phyloP scores from a whole-genome alignment of 2,329 filamentous ascomycete species.

The Monosporascus ibericus region DNA sequence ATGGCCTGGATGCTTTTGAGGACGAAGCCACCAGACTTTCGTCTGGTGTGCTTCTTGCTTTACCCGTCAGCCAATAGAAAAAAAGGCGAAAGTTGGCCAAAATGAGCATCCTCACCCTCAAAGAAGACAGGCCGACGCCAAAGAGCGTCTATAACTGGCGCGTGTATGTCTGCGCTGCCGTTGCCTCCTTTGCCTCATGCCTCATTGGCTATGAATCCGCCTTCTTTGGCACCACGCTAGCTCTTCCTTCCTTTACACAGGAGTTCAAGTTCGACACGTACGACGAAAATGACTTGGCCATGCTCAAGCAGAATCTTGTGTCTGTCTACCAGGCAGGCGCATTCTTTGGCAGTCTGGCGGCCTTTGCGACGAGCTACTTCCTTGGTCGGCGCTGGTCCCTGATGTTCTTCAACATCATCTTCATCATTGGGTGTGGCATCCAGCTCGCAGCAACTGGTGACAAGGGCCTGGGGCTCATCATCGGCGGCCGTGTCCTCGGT shows the following conservation, averaged over 20 bases:
- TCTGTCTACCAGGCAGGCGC: conserved; percentile 78
- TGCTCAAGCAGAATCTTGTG: conserved; percentile 69
- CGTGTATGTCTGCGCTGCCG: conserved; percentile 47
- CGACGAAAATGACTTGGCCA: conserved; percentile 39
- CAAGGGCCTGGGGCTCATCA: conserved; percentile 58
- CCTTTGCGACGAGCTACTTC: conserved; percentile 60
- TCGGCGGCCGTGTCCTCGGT: conserved; percentile 56
- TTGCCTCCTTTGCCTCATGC: conserved; percentile 51
- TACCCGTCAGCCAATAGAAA: too few relatives aligned
- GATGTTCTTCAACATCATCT: conserved; percentile 54
- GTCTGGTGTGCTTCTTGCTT: too few relatives aligned
- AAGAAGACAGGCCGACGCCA: conserved; percentile 52
- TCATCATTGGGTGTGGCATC: conserved; percentile 64
- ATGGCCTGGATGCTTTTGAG: too few relatives aligned
- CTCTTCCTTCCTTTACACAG: conserved; percentile 59
- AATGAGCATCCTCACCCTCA: conserved; percentile 44
- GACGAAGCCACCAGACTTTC: too few relatives aligned
- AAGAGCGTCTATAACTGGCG: conserved; percentile 56
- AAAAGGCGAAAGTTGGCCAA: conserved; percentile 1
- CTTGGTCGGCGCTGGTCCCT: conserved; percentile 62
- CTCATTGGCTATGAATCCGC: conserved; percentile 62
- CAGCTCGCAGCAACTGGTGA: conserved; percentile 61
- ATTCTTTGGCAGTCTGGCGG: conserved; percentile 72
- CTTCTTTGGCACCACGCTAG: conserved; percentile 73
- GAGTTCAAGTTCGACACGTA: conserved; percentile 61